phyloP scores from a whole-genome alignment of 2,329 filamentous ascomycete genomes.

The Aspergillus sp. region DNA sequence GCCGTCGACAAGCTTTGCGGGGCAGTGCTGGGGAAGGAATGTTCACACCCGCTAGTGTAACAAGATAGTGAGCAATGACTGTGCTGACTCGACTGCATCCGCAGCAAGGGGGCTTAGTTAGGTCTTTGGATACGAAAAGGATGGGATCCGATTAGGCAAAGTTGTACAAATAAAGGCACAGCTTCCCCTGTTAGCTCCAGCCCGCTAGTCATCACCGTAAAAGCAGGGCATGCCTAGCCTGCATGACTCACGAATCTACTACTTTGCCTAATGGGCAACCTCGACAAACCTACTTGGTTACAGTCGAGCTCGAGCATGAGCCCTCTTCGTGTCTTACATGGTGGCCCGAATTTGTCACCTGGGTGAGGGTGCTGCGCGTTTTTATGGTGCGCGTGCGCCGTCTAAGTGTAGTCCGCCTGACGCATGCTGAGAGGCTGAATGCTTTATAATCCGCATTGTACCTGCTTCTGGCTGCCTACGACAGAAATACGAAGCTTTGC shows the following conservation, averaged over 20 bases:
- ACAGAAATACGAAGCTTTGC: background rate
- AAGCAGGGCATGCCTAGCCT: background rate
- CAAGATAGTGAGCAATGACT: too few relatives aligned
- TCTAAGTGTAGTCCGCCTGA: slow-evolving; percentile 22
- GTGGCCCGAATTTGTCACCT: slow-evolving; percentile 8
- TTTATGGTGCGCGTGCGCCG: slow-evolving; percentile 19
- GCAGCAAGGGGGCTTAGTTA: background rate
- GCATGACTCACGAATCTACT: slow-evolving; percentile 3
- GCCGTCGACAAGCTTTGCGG: background rate
- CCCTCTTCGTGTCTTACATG: background rate
- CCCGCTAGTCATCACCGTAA: background rate
- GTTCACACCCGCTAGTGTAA: background rate
- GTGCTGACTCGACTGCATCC: background rate
- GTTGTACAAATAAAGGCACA: too few relatives aligned
- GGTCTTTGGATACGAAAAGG: background rate
- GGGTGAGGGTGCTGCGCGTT: slow-evolving; percentile 14
- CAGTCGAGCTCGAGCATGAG: background rate
- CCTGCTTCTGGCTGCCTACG: background rate
- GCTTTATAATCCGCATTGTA: slow-evolving; percentile 12
- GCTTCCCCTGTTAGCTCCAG: background rate
- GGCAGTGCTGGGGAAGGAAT: background rate
- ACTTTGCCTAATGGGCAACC: background rate
- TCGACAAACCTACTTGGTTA: background rate
- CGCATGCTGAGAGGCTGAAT: slow-evolving; percentile 15
- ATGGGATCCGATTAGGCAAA: background rate